Percentiles rank a stretch among this genome's conserved stretches.
Evolutionary conservation across 371 early-diverging fungal genomes (phyloP).

Genomic region (Mortierella sp.): DNA sequence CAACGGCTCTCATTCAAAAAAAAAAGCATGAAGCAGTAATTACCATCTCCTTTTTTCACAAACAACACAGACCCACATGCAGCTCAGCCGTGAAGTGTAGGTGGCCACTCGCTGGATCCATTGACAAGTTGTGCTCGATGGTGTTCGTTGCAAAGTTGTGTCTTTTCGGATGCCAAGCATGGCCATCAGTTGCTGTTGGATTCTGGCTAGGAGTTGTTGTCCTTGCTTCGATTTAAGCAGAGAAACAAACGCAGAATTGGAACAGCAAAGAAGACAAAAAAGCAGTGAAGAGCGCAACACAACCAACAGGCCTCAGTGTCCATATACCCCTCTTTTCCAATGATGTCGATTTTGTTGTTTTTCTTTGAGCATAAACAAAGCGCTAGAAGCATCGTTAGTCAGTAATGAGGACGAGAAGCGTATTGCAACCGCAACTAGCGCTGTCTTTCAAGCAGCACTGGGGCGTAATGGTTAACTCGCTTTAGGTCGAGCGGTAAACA

Average conservation of each 20-base stretch:
- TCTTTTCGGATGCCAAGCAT: neutral
- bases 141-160: neutral
- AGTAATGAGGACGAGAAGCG: neutral
- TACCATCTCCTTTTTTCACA: neutral
- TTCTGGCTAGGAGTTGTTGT: neutral
- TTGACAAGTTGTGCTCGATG: neutral
- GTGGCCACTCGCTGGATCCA: neutral
- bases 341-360: neutral
- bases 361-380: neutral
- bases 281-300: neutral
- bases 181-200: too few species aligned
- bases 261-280: neutral
- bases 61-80: conserved; percentile 1
- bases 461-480: neutral
- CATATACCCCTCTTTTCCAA: neutral
- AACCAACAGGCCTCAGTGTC: neutral
- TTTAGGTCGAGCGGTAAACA: neutral
- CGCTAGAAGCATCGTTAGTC: neutral
- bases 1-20: neutral
- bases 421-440: neutral
- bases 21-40: neutral
- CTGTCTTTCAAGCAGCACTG: neutral
- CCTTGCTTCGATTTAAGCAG: neutral
- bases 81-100: neutral
- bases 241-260: neutral